phyloP scores from a whole-genome alignment of 345 rosid genomes.

The Luvunga scandens region DNA sequence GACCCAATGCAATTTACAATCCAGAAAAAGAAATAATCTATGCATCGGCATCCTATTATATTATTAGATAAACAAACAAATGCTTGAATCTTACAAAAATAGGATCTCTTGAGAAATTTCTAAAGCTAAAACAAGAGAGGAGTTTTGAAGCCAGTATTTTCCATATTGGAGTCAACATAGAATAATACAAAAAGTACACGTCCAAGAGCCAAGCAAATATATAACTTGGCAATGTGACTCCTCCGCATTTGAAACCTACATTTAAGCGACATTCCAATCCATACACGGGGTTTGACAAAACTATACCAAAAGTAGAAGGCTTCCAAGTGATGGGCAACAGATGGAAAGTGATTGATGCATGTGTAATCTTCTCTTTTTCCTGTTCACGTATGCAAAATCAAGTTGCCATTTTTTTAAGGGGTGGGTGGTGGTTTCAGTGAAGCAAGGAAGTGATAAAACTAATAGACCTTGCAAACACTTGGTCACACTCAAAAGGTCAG shows the following conservation, averaged over 20 bases:
- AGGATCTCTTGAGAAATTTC: not conserved
- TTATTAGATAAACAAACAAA: not conserved
- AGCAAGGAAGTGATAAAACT: not conserved
- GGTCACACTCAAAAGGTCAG: constrained; percentile 2
- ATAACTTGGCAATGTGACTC: not conserved
- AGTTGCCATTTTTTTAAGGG: not conserved
- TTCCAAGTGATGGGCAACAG: constrained; percentile 3
- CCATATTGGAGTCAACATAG: constrained; percentile 1
- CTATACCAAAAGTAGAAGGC: not conserved
- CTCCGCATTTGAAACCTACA: constrained; percentile 1
- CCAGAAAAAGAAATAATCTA: constrained; percentile 4
- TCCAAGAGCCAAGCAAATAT: not conserved
- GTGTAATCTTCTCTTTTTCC: not conserved
- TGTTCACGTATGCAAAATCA: not conserved
- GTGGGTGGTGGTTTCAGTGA: not conserved
- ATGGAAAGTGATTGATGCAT: not conserved
- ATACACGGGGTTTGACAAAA: not conserved
- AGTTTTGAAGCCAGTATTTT: not conserved
- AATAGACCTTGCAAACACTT: constrained; percentile 16
- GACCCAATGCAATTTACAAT: not conserved
- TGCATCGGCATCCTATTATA: not conserved
- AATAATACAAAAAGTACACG: constrained; percentile 6
- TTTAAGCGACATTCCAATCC: not conserved
- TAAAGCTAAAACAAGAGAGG: not conserved
- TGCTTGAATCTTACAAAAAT: not conserved